Conservation (phyloP, 129 eudicot genomes). For the Lactuca sativa region DNA sequence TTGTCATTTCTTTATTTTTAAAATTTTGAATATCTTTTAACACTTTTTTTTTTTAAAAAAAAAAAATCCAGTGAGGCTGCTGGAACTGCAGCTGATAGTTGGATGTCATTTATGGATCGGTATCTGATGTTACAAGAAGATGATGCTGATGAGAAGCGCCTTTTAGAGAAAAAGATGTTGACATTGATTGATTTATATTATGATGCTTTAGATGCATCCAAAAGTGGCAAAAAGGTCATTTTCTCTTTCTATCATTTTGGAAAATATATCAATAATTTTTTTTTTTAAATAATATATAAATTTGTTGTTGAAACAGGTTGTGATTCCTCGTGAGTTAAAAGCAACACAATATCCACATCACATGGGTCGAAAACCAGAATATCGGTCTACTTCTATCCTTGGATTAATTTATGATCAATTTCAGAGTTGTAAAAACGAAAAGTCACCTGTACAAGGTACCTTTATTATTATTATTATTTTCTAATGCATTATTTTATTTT, state of each 20-base stretch:
- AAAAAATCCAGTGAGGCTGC: constrained; percentile 25
- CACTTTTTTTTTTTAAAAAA: neutral
- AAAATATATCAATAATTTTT: neutral
- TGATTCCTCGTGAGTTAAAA: constrained; percentile 23
- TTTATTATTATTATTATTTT: neutral
- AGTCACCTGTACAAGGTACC: constrained; percentile 26
- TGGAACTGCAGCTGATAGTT: constrained; percentile 33
- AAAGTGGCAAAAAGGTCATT: constrained; percentile 34
- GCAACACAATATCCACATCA: constrained; percentile 32
- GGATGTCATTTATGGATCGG: constrained; percentile 25
- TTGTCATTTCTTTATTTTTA: too few species aligned
- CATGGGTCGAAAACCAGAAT: constrained; percentile 27
- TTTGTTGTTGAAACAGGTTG: constrained; percentile 21
- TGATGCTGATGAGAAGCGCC: constrained; percentile 4
- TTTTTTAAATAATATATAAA: neutral
- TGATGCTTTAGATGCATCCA: constrained; percentile 32
- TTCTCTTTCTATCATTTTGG: neutral
- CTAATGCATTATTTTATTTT: neutral
- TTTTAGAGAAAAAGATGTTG: constrained; percentile 16
- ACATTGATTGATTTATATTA: constrained; percentile 29
- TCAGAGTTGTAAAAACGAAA: constrained; percentile 29
- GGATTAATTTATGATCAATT: constrained; percentile 33
- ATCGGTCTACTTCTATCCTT: constrained; percentile 29
- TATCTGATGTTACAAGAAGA: constrained; percentile 25
- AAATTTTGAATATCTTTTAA: neutral